Base-by-base conservation (phyloP, 495 filamentous ascomycete species). In the Pyrenula aspistea region DNA sequence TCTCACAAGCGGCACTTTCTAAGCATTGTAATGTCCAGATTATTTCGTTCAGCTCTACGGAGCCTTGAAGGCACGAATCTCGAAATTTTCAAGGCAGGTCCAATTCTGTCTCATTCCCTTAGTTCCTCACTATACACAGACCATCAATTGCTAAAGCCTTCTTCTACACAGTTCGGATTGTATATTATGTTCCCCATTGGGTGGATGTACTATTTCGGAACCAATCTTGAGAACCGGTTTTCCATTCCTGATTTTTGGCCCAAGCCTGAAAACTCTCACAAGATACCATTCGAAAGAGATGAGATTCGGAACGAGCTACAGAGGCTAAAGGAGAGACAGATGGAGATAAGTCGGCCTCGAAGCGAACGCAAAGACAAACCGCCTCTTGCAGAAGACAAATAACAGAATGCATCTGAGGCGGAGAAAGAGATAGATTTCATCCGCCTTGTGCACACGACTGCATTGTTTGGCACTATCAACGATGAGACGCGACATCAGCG, bases 191-290 rank as follows among this genome's bases (percentile, higher is more conserved):
- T 98, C 73, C 93, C 93, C 22, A 96, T 98, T 63, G 91, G 87
- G 59, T 88, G 93, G 76, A 98, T 98, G 93, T 98, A 95, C 78
- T 98, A 98, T 74, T 98, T 96, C 76, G 93, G 93, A 68, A 95
- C 91, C 49, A 99, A 99, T 70, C 88, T 99, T 59, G 93, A 99
- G 71, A 79, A 83, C 55, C 85, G 87, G 58, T 99, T 99, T 76
- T 65, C 77, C 50, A 88, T 95, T 1, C 83, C 86, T 12, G 86
- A 86, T 58, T 99, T 99, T 79, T 99, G 93, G 93, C 93, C 93
- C 22, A 87, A 84, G 61, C 75, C 83, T 25, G 86, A 87, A 59
- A 80, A 92, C 68, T 89, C 88, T 48, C 86, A 99, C 70, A 88
- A 79, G 65, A 89, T 99, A 53, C 93, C 93, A 0, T 79, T 85